A percentile compares a stretch with the other conserved stretches of the same genome.
Conservation (phyloP, 163 green algal genomes). For the Trebouxia gelatinosa region DNA sequence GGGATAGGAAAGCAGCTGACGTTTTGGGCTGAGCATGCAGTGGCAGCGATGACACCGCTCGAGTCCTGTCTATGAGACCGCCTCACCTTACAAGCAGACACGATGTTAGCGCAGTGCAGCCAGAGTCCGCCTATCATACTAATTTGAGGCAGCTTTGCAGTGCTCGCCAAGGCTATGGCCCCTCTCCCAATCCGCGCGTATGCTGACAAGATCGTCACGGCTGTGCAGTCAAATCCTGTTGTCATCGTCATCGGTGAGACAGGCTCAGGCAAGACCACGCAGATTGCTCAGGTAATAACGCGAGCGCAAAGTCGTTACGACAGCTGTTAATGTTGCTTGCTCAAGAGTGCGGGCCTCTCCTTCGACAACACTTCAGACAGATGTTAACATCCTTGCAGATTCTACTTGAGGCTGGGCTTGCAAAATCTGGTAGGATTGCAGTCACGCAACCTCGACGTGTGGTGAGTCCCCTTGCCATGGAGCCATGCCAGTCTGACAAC, state of each 20-base stretch:
- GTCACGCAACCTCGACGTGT: conserved; percentile 88
- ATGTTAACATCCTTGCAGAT: conserved; percentile 59
- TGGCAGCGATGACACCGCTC: too few relatives aligned
- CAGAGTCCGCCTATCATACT: too few relatives aligned
- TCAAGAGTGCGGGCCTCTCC: neutral
- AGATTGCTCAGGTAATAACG: conserved; percentile 72
- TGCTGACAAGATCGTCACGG: conserved; percentile 31
- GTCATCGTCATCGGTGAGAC: conserved; percentile 88
- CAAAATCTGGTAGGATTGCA: conserved; percentile 63
- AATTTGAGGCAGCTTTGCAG: too few relatives aligned
- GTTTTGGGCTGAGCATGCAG: too few relatives aligned
- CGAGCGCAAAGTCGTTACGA: neutral
- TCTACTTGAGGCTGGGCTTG: conserved; percentile 71
- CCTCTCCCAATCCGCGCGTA: conserved; percentile 43
- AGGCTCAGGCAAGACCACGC: conserved; percentile 88
- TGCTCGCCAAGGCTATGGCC: too few relatives aligned
- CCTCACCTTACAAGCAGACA: too few relatives aligned
- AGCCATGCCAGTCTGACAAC: conserved; percentile 25
- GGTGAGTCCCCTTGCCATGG: too few relatives aligned
- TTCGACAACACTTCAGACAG: neutral
- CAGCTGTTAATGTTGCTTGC: neutral
- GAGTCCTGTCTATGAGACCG: too few relatives aligned
- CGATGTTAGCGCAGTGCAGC: too few relatives aligned
- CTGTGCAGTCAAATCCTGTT: conserved; percentile 43
- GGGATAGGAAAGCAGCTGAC: too few relatives aligned